Evolutionary conservation across 768 basidiomycete species (phyloP), one percentile per base, ranked within the genome.

Genomic region (Auricularia sp.): DNA sequence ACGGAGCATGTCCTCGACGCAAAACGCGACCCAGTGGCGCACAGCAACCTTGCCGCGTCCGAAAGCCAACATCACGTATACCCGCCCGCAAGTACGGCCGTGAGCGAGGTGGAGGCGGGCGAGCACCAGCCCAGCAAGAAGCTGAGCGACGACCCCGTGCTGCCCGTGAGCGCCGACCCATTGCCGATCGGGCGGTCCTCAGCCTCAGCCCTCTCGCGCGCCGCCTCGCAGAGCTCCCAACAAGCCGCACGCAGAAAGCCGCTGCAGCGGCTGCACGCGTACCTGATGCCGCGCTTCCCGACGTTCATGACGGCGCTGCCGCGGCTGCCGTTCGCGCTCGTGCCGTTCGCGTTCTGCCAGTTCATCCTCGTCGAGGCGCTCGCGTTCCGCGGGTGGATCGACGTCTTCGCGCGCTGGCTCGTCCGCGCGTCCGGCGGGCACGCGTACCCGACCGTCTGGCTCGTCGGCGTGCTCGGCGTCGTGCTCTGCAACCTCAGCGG

Each of bases 361-460:
- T 98, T 98, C 77, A 92, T 98, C 68, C 84, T 98, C 65, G 92
- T 96, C 65, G 89, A 95, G 71, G 90, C 82, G 0, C 81, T 98
- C 5, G 80, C 85, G 13, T 81, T 85, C 67, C 85, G 88, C 65
- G 93, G 93, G 34, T 98, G 95, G 94, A 92, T 96, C 8, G 80
- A 84, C 13, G 80, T 94, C 29, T 96, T 95, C 71, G 88, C 85
- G 0, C 69, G 69, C 2, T 92, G 91, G 90, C 58, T 70, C 42
- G 71, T 78, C 63, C 78, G 69, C 70, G 86, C 75, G 18, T 79
- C 79, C 56, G 73, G 56, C 16, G 69, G 75, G 0, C 68, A 81
- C 58, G 78, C 83, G 66, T 76, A 80, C 64, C 78, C 82, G 3
- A 77, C 82, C 4, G 79, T 89, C 39, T 88, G 84, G 82, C 69